Evolutionary conservation across 495 filamentous ascomycete genomes (phyloP).

Genomic region (Penicillium bovifimosum): DNA sequence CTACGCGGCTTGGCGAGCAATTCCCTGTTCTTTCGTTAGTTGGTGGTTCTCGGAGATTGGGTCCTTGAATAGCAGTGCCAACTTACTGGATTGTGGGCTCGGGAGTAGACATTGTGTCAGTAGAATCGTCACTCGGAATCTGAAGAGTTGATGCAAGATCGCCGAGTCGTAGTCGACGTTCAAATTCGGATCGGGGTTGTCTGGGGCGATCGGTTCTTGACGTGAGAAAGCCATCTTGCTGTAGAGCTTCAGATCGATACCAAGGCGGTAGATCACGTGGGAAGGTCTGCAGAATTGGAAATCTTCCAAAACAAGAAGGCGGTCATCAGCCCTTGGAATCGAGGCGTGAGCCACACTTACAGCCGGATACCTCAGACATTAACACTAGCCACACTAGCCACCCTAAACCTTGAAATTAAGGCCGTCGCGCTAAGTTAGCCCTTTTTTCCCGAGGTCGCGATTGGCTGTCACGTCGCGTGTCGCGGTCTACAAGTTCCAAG

Average conservation of each 20-base stretch:
- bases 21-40: constrained; percentile 49
- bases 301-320: background rate
- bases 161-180: background rate
- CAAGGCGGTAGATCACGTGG: background rate
- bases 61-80: constrained; percentile 12
- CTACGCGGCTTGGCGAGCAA: constrained; percentile 72
- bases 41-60: background rate
- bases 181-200: background rate
- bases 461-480: constrained; percentile 47
- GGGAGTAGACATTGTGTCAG: constrained; percentile 50
- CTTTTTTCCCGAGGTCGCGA: constrained; percentile 25
- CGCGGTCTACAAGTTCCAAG: constrained; percentile 24
- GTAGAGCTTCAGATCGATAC: background rate
- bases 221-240: background rate
- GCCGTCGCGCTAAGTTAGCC: background rate
- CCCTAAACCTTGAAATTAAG: background rate
- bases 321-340: background rate
- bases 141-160: background rate
- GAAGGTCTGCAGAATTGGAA: background rate
- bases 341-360: background rate
- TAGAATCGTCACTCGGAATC: background rate
- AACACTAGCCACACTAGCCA: too few relatives aligned
- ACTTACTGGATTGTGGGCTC: constrained; percentile 75
- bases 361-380: background rate
- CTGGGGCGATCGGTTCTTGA: too few relatives aligned